phyloP scores from a whole-genome alignment of 2,329 filamentous ascomycete genomes.

The Penicillium sp. region DNA sequence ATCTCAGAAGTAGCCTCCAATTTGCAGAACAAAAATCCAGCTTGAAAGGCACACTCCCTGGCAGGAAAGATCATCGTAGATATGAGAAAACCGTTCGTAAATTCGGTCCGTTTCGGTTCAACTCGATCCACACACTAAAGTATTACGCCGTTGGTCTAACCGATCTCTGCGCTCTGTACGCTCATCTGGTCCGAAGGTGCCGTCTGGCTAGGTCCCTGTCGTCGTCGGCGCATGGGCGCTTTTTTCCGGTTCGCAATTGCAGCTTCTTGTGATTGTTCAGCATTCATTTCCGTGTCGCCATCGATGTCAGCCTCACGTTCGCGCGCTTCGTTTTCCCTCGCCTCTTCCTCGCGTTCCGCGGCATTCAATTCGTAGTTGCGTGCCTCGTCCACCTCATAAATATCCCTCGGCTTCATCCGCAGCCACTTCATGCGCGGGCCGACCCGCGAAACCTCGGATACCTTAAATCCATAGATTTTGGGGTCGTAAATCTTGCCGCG shows the following conservation, averaged over 20 bases:
- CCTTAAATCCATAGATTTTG: slow-evolving; percentile 93
- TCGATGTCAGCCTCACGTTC: slow-evolving; percentile 36
- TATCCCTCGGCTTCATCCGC: slow-evolving; percentile 76
- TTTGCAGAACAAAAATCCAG: slow-evolving; percentile 8
- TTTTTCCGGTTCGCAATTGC: slow-evolving; percentile 48
- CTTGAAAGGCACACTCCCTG: neutral
- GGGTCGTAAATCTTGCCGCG: slow-evolving; percentile 86
- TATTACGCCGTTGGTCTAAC: slow-evolving; percentile 3
- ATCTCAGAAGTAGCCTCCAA: neutral
- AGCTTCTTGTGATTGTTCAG: slow-evolving; percentile 39
- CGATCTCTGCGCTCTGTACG: slow-evolving; percentile 34
- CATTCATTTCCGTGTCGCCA: slow-evolving; percentile 46
- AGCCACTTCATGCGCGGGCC: slow-evolving; percentile 98
- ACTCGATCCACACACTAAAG: neutral
- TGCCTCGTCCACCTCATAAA: slow-evolving; percentile 80
- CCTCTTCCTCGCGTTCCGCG: neutral
- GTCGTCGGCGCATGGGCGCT: slow-evolving; percentile 48
- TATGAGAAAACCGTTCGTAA: slow-evolving; percentile 8
- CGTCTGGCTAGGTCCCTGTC: slow-evolving; percentile 28
- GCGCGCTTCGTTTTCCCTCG: slow-evolving; percentile 6
- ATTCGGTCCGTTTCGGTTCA: neutral
- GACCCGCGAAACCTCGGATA: slow-evolving; percentile 84
- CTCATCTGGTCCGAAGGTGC: slow-evolving; percentile 38
- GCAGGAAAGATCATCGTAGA: slow-evolving; percentile 14
- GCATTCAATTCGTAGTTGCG: slow-evolving; percentile 40